A percentile compares a stretch with the other conserved stretches of the same genome.
These are phyloP conservation scores for Monoraphidium neglectum DNA, from an alignment of 139 green algal species.

Conservation along the genomic window DNA sequence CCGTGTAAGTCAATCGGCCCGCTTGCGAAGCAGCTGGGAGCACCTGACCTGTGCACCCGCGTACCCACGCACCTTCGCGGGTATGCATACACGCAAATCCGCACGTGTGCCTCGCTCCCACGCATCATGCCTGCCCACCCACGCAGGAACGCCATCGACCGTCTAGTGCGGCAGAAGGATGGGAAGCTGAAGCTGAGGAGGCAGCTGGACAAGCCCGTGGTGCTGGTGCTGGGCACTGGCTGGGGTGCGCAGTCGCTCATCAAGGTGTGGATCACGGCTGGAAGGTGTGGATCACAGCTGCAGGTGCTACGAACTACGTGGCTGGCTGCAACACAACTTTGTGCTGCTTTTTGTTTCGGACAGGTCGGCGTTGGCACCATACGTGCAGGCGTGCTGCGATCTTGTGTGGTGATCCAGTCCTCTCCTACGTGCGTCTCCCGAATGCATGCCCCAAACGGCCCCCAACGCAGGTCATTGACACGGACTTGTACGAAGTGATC, in stretches of 20 bases:
- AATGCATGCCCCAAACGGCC: too few species aligned
- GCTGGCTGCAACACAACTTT: too few species aligned
- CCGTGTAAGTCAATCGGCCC: too few species aligned
- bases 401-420: too few species aligned
- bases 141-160: conserved; percentile 8
- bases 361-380: too few species aligned
- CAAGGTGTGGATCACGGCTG: conserved; percentile 30
- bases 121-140: not conserved
- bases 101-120: not conserved
- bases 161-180: not conserved
- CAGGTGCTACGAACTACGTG: too few species aligned
- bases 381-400: too few species aligned
- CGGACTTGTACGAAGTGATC: conserved; percentile 68
- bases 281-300: conserved; percentile 1
- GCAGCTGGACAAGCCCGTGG: conserved; percentile 34
- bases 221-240: conserved; percentile 57
- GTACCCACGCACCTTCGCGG: not conserved
- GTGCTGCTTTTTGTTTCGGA: too few species aligned
- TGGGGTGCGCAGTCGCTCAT: conserved; percentile 53
- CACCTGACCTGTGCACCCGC: not conserved
- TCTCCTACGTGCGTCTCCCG: too few species aligned
- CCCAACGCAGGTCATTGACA: conserved; percentile 73
- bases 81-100: not conserved
- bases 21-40: too few species aligned
- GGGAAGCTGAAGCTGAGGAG: not conserved